Evolutionary conservation across 2,329 filamentous ascomycete genomes (phyloP).

Genomic region (Gnomoniopsis sp.): DNA sequence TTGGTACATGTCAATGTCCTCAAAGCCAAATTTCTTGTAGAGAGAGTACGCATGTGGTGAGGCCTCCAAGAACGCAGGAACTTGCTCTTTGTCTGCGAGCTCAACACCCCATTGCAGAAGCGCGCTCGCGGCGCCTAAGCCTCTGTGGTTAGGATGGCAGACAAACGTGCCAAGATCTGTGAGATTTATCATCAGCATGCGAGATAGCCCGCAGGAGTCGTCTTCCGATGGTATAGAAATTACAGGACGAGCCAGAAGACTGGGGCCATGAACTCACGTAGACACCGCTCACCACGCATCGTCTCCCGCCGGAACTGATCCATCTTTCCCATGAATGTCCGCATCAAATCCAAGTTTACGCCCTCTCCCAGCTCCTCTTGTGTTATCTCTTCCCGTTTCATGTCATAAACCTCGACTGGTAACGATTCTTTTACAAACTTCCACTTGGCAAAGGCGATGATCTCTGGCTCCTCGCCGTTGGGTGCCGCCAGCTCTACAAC

Average conservation of each 20-base stretch:
- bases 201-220: conserved; percentile 17
- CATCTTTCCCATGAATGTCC: not conserved
- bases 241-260: too few relatives aligned
- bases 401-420: not conserved
- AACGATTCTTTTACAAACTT: not conserved
- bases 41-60: conserved; percentile 26
- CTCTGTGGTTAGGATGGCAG: conserved; percentile 19
- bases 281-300: not conserved
- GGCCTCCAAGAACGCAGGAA: conserved; percentile 25
- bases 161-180: conserved; percentile 23
- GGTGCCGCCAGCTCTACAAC: not conserved
- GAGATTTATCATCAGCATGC: not conserved
- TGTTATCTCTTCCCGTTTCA: not conserved
- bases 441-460: not conserved
- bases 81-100: conserved; percentile 24
- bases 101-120: conserved; percentile 24
- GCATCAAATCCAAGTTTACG: not conserved
- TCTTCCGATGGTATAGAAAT: too few relatives aligned
- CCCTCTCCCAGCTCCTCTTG: not conserved
- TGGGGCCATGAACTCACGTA: not conserved
- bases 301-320: not conserved
- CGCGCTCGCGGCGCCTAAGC: conserved; percentile 26
- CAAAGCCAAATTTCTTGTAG: conserved; percentile 26
- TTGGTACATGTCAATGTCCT: conserved; percentile 24
- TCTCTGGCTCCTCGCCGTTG: not conserved